Conservation (phyloP, 805 yeast species). For the Myxozyma udenii region DNA sequence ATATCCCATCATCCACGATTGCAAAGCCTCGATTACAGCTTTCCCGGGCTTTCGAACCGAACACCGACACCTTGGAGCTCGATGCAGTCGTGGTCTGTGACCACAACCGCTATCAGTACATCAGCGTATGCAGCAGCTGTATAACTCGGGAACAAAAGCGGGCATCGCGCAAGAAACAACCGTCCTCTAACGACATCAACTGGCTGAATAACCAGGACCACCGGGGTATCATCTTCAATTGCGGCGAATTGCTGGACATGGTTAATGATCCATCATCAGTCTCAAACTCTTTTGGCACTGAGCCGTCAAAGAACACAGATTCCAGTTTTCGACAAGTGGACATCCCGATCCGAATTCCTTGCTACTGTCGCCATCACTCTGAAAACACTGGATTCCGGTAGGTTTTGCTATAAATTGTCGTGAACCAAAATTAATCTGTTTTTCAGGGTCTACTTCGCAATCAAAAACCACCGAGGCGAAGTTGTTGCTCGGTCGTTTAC, state of each 20-base stretch:
- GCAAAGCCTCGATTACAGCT: slow-evolving; percentile 82
- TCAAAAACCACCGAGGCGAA: slow-evolving; percentile 58
- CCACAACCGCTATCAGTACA: slow-evolving; percentile 44
- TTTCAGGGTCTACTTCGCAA: slow-evolving; percentile 40
- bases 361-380: slow-evolving; percentile 94
- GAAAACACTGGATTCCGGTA: slow-evolving; percentile 78
- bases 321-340: slow-evolving; percentile 42
- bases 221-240: slow-evolving; percentile 85
- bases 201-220: slow-evolving; percentile 73
- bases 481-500: slow-evolving; percentile 72
- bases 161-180: slow-evolving; percentile 85
- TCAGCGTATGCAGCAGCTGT: slow-evolving; percentile 83
- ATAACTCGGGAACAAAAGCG: slow-evolving; percentile 89
- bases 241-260: slow-evolving; percentile 72
- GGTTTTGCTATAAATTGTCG: slow-evolving; percentile 36
- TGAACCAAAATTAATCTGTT: too few relatives aligned
- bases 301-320: slow-evolving; percentile 17
- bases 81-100: slow-evolving; percentile 78
- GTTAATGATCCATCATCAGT: slow-evolving; percentile 45
- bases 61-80: slow-evolving; percentile 42
- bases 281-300: background rate
- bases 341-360: slow-evolving; percentile 73
- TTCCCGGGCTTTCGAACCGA: slow-evolving; percentile 35
- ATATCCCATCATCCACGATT: slow-evolving; percentile 81
- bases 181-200: slow-evolving; percentile 70